These are phyloP conservation scores for Emericellopsis cladophorae DNA, from an alignment of 2,329 filamentous ascomycete species.

Conservation along the genomic window DNA sequence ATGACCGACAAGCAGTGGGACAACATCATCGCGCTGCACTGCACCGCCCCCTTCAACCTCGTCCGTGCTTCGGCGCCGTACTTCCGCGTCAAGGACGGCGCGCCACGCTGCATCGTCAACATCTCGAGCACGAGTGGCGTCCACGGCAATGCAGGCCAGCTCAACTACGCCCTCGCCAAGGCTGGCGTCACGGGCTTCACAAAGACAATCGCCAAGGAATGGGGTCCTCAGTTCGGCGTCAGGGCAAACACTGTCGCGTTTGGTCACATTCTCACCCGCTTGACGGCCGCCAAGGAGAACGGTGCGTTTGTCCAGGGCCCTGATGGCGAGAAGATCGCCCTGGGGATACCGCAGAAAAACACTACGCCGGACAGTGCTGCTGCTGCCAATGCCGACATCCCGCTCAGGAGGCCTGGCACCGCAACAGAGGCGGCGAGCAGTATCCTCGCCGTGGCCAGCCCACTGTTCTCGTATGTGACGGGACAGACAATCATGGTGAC, in stretches of 20 bases:
- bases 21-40: slow-evolving; percentile 73
- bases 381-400: slow-evolving; percentile 54
- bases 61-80: slow-evolving; percentile 70
- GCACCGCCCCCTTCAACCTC: slow-evolving; percentile 75
- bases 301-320: slow-evolving; percentile 69
- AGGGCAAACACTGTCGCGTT: slow-evolving; percentile 76
- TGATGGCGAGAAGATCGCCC: slow-evolving; percentile 59
- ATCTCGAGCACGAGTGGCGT: slow-evolving; percentile 72
- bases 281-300: slow-evolving; percentile 76
- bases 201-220: slow-evolving; percentile 86
- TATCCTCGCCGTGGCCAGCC: slow-evolving; percentile 68
- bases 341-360: slow-evolving; percentile 60
- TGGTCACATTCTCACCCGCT: slow-evolving; percentile 64
- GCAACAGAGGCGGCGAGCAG: slow-evolving; percentile 70
- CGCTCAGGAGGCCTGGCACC: slow-evolving; percentile 62
- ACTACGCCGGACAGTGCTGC: slow-evolving; percentile 17
- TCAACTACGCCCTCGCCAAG: slow-evolving; percentile 80
- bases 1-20: slow-evolving; percentile 89
- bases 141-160: slow-evolving; percentile 82
- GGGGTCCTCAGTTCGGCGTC: slow-evolving; percentile 75
- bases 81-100: slow-evolving; percentile 77
- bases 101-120: slow-evolving; percentile 68
- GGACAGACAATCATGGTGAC: slow-evolving; percentile 84
- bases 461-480: slow-evolving; percentile 71
- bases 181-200: slow-evolving; percentile 72